Evolutionary conservation across 2,329 filamentous ascomycete genomes (phyloP).

Genomic region (Alternaria atra): DNA sequence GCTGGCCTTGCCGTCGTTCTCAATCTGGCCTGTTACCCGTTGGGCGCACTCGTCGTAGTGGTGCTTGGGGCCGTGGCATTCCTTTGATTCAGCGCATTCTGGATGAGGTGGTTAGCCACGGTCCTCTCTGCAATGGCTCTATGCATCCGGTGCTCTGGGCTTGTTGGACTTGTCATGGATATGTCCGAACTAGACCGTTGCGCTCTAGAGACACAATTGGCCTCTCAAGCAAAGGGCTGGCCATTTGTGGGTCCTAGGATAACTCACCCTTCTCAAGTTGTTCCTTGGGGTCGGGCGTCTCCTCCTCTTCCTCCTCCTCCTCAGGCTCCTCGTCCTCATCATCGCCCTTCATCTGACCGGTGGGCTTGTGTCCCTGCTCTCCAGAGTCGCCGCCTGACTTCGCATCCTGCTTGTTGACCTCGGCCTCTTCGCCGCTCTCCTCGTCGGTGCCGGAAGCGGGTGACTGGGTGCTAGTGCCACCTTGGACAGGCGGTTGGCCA

Average conservation of each 20-base stretch:
- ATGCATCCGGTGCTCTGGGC: not conserved
- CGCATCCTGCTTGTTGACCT: slow-evolving; percentile 55
- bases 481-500: slow-evolving; percentile 49
- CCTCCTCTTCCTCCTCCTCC: slow-evolving; percentile 84
- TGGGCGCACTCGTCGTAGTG: slow-evolving; percentile 98
- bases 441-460: slow-evolving; percentile 56
- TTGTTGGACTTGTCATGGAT: not conserved
- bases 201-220: not conserved
- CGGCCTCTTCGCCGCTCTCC: slow-evolving; percentile 53
- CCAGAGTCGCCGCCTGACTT: slow-evolving; percentile 52
- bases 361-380: slow-evolving; percentile 60
- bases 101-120: slow-evolving; percentile 38
- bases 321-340: slow-evolving; percentile 74
- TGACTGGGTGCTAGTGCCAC: slow-evolving; percentile 50
- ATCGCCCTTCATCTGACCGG: slow-evolving; percentile 48
- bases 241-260: not conserved
- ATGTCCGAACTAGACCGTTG: not conserved
- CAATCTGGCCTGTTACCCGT: slow-evolving; percentile 79
- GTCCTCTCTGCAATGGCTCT: slow-evolving; percentile 1
- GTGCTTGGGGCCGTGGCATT: slow-evolving; percentile 90
- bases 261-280: slow-evolving; percentile 89
- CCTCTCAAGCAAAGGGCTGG: not conserved
- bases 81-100: slow-evolving; percentile 90
- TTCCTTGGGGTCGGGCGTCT: slow-evolving; percentile 86
- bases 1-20: slow-evolving; percentile 76